phyloP scores from a whole-genome alignment of 345 rosid species.

The Linum lewisii region DNA sequence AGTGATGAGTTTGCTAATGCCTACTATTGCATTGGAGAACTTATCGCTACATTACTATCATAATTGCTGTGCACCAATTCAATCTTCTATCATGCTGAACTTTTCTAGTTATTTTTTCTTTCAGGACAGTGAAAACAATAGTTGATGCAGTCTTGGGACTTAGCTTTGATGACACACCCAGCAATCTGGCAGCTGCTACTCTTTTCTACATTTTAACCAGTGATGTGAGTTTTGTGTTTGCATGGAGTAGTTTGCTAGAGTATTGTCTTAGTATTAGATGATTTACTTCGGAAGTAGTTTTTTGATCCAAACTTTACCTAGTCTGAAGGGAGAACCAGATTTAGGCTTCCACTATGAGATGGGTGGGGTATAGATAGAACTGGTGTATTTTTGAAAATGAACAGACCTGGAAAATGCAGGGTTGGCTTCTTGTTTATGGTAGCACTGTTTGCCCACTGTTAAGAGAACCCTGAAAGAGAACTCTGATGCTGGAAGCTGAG shows the following conservation, averaged over 20 bases:
- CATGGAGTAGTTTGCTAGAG: neutral
- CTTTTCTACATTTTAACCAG: constrained; percentile 60
- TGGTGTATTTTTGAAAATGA: too few relatives aligned
- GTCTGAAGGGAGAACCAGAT: too few relatives aligned
- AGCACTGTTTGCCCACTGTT: too few relatives aligned
- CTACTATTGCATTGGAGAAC: neutral
- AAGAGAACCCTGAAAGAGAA: too few relatives aligned
- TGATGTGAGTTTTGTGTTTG: constrained; percentile 47
- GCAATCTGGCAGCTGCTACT: constrained; percentile 80
- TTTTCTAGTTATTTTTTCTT: constrained; percentile 20
- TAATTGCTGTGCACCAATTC: neutral
- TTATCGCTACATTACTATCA: neutral
- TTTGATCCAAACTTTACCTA: too few relatives aligned
- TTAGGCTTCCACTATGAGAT: too few relatives aligned
- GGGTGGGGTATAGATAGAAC: too few relatives aligned
- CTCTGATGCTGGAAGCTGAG: too few relatives aligned
- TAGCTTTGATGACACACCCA: constrained; percentile 60
- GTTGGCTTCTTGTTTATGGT: too few relatives aligned
- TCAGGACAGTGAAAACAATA: constrained; percentile 68
- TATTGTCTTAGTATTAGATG: too few relatives aligned
- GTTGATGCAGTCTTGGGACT: constrained; percentile 72
- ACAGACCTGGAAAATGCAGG: too few relatives aligned
- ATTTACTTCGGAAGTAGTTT: too few relatives aligned
- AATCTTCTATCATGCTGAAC: constrained; percentile 2
- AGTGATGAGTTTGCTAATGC: neutral